phyloP scores from a whole-genome alignment of 768 basidiomycete species.

The Lepiota venenata region DNA sequence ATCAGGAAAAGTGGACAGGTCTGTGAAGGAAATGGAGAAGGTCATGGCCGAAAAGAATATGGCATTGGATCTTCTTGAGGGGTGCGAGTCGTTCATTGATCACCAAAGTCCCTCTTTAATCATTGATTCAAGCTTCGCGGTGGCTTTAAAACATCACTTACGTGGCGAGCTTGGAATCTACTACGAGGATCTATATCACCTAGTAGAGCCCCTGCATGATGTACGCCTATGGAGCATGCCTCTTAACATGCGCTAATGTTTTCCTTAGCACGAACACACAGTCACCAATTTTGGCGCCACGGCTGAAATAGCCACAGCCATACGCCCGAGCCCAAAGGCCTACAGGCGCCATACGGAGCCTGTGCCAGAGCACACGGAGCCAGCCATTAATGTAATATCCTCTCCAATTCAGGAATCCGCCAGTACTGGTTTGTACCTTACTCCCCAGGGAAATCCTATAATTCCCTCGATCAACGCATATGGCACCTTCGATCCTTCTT shows the following conservation, averaged over 20 bases:
- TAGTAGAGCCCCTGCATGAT: constrained; percentile 54
- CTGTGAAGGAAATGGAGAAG: constrained; percentile 39
- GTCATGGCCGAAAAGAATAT: constrained; percentile 61
- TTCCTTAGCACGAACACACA: constrained; percentile 30
- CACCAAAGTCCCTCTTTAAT: not conserved
- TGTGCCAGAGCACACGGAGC: constrained; percentile 1
- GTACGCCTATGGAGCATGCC: constrained; percentile 24
- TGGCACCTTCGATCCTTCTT: constrained; percentile 40
- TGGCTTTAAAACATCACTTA: constrained; percentile 61
- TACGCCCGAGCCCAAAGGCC: constrained; percentile 23
- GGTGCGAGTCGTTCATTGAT: constrained; percentile 27
- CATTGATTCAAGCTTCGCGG: constrained; percentile 37
- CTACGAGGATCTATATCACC: constrained; percentile 58
- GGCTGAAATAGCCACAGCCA: constrained; percentile 21
- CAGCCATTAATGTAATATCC: constrained; percentile 9
- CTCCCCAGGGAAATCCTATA: constrained; percentile 23
- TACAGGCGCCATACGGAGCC: constrained; percentile 22
- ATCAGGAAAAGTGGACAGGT: constrained; percentile 25
- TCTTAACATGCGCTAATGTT: not conserved
- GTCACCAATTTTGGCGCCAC: constrained; percentile 18
- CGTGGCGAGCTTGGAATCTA: constrained; percentile 59
- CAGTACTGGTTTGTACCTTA: constrained; percentile 6
- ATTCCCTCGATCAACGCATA: constrained; percentile 49
- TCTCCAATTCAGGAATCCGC: constrained; percentile 10
- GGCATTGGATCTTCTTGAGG: constrained; percentile 57